Evolutionary conservation across 1,284 basidiomycete species (phyloP), one percentile per base, ranked within the genome.

Genomic region (Pulchroboletus neoregius): DNA sequence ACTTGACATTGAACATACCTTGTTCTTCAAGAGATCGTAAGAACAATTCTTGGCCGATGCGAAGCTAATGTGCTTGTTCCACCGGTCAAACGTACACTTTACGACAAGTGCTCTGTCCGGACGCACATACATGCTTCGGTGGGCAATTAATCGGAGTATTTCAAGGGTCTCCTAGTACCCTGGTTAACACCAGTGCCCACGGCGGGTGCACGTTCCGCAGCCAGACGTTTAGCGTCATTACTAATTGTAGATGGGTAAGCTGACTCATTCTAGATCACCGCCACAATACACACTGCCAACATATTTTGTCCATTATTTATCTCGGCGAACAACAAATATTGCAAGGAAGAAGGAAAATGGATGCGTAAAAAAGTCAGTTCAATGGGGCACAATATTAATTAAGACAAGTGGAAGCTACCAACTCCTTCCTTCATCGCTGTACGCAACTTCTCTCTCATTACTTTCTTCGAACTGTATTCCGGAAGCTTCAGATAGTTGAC

Each of bases 401-500:
- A 95, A 63, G 92, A 94, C 66, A 96, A 74, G 72, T 96, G 92
- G 87, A 97, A 97, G 61, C 91, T 92, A 47, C 91, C 91, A 50
- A 91, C 84, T 44, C 94, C 94, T 68, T 96, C 94, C 58, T 80
- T 78, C 72, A 94, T 92, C 22, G 94, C 93, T 15, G 81, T 74
- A 48, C 74, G 71, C 49, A 97, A 67, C 65, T 92, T 94, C 65
- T 87, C 81, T 54, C 73, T 76, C 79, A 95, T 84, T 33, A 91
- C 79, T 31, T 74, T 76, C 68, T 88, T 91, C 31, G 83, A 82
- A 48, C 88, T 91, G 66, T 96, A 97, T 62, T 95, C 91, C 1
- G 94, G 94, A 58, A 96, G 71, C 68, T 97, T 97, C 62, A 97
- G 73, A 63, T 94, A 95, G 69, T 97, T 96, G 55, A 95, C 94